Evolutionary conservation across 192 early-diverging fungal genomes (phyloP), one percentile per base, ranked within the genome.

Genomic region (Rhizoclosmatium sp.): DNA sequence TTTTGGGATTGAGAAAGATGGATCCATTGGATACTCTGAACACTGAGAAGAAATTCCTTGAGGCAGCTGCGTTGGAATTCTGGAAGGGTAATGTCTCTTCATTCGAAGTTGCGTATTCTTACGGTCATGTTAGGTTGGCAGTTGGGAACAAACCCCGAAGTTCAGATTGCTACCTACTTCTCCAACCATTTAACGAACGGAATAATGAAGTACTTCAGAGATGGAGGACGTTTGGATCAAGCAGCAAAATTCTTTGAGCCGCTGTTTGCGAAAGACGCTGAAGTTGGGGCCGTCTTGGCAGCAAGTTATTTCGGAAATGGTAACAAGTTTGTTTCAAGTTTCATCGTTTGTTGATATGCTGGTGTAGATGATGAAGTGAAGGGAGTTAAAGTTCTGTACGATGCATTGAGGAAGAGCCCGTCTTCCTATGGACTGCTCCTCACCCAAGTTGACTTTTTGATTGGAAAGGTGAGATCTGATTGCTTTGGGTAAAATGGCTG

Each of bases 151-250:
- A 93, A 92, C 42, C 92, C 96, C 7, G 95, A 98, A 78, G 93
- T 98, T 51, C 98, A 99, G 83, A 89, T 95, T n/a, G 94, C 97
- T 4, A 96, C 96, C 10, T 90, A 88, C 31, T 92, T 93, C 67
- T 92, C 91, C 72, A 99, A 99, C 82, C 93, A 95, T 77, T 80
- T 99, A 66, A 92, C 92, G 1, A 92, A 95, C 54, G 98, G 93
- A 3, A 85, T 99, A 5, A 87, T 95, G 87, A 92, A 93, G 80
- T 98, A 98, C 76, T 99, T 98, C 83, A 82, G 82, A 16, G 92
- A 95, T 45, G 91, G 91, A 31, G 94, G 95, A 75, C 88, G 98
- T 47, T 92, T 87, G 76, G 89, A 84, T 23, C 92, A 93, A 79
- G 96, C 93, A 0, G 91, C 92, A 4, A 89, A 92, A 60, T 92